Evolutionary conservation across 75 land plant genomes (phyloP).

Genomic region (Larix kaempferi): DNA sequence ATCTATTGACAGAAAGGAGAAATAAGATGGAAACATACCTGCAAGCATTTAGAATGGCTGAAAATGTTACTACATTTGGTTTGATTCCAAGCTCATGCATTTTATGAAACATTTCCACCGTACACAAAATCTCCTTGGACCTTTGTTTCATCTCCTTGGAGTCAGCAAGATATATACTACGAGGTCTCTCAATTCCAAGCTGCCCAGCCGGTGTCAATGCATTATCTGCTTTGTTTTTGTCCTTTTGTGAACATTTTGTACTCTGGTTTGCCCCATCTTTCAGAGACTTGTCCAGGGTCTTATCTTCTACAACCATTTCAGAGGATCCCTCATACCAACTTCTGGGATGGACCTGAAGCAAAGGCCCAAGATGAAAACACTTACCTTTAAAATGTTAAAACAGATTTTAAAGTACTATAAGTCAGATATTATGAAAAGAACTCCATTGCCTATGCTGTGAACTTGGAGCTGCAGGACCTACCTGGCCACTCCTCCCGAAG

Average conservation of each 20-base stretch:
- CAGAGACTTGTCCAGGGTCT: background rate
- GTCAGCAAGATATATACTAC: constrained; percentile 9
- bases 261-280: background rate
- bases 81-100: constrained; percentile 80
- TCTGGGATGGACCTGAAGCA: background rate
- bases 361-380: background rate
- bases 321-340: background rate
- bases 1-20: background rate
- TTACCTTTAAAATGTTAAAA: background rate
- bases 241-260: background rate
- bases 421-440: background rate
- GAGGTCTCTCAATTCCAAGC: constrained; percentile 26
- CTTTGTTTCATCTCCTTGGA: constrained; percentile 14
- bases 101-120: constrained; percentile 73
- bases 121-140: constrained; percentile 47
- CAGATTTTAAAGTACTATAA: background rate
- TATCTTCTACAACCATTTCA: background rate
- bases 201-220: constrained; percentile 17
- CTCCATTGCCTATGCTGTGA: background rate
- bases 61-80: constrained; percentile 97
- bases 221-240: background rate
- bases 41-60: constrained; percentile 98
- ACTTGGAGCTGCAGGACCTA: background rate
- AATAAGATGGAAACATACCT: constrained; percentile 39
- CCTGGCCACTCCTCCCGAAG: constrained; percentile 48